Evolutionary conservation across 805 yeast genomes (phyloP), one percentile per base, ranked within the genome.

Genomic region (Candida morakotiae): DNA sequence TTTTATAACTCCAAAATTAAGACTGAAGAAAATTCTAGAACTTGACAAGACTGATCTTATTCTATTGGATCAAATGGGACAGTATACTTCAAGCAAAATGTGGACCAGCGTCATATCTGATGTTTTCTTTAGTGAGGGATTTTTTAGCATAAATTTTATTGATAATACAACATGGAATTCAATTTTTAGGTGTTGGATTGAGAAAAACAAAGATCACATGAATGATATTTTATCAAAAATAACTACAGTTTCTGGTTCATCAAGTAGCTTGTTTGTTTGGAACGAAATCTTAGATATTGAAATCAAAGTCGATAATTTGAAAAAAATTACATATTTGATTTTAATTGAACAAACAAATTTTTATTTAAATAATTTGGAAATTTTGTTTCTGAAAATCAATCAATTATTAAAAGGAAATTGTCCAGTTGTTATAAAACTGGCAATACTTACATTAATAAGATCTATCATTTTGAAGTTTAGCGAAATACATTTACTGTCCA

Each of bases 41-140:
- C 54, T 74, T 4, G 62, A 76, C 2, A 38, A 47, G 0, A 63
- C 67, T 40, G 64, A 74, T 2, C 38, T 82, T 13, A 56, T 64
- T 2, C 58, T 87, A 16, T 49, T 83, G 15, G 54, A 52, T 53
- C 28, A 55, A 42, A 40, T 58, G 47, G 71, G 63, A 48, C 49
- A 57, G 45, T 27, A 57, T 52, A 33, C 51, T 47, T 52, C 69
- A 40, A 48, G 60, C 58, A 41, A 82, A 71, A 50, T 66, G 2
- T 85, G 96, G 94, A 83, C 75, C 48, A 53, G 69, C 2, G 42
- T 79, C 16, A 71, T 88, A 1, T 65, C 63, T 28, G 98, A 91
- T 34, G 57, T 77, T 0, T 70, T 86, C 39, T 68, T 73, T 52
- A 95, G 85, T 52, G 41, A 68, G 9, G 62, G 63, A 15, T 79